Conservation (phyloP, 2,329 filamentous ascomycete species). For the Botryotinia calthae region DNA sequence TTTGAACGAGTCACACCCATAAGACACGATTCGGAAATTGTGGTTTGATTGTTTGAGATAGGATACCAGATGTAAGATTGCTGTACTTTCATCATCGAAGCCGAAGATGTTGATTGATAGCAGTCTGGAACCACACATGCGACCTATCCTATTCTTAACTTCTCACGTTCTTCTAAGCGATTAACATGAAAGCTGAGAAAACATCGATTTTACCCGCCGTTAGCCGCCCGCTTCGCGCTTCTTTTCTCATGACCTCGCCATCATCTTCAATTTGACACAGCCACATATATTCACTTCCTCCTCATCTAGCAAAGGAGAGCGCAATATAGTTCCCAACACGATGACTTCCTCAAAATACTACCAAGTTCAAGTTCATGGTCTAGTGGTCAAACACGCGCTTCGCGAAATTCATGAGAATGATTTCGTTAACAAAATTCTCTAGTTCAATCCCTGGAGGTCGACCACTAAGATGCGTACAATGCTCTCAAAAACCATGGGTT, state of each 20-base stretch:
- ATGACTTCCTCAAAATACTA: not conserved
- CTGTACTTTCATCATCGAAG: not conserved
- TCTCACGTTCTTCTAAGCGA: too few relatives aligned
- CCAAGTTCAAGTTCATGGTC: conserved; percentile 17
- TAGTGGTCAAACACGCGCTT: conserved; percentile 1
- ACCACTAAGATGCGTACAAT: conserved; percentile 8
- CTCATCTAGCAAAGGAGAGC: not conserved
- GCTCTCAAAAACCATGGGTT: not conserved
- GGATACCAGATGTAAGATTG: not conserved
- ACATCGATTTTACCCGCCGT: not conserved
- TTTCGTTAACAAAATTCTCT: not conserved
- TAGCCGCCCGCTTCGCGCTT: not conserved
- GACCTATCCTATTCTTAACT: not conserved
- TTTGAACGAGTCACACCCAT: not conserved
- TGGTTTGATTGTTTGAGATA: not conserved
- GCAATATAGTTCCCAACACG: not conserved
- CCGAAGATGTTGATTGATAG: too few relatives aligned
- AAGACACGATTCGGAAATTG: too few relatives aligned
- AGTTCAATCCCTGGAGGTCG: conserved; percentile 6
- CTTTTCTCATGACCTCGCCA: not conserved
- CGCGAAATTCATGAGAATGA: not conserved
- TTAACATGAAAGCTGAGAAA: not conserved
- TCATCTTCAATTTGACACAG: not conserved
- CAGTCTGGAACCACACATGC: not conserved
- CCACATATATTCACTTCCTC: conserved; percentile 8